These are phyloP conservation scores for Claviceps fusiformis DNA, from an alignment of 2,329 filamentous ascomycete species.

Conservation along the genomic window DNA sequence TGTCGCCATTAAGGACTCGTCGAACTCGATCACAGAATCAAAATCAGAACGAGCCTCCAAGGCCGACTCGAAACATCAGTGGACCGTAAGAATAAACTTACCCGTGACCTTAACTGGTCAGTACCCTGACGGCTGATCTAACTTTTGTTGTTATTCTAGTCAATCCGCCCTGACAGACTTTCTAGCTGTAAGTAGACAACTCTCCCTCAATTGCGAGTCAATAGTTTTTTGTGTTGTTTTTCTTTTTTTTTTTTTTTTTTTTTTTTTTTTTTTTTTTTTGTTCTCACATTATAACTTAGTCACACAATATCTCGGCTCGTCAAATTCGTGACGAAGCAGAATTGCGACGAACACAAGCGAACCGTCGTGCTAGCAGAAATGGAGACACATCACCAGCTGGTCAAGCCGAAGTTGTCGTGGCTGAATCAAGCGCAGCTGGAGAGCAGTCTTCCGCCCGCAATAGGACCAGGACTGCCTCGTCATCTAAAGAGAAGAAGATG, in stretches of 20 bases:
- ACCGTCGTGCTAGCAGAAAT: slow-evolving; percentile 10
- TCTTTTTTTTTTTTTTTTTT: no score
- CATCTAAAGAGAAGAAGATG: slow-evolving; percentile 27
- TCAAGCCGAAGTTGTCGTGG: slow-evolving; percentile 3
- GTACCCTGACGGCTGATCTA: background rate
- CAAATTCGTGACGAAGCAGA: slow-evolving; percentile 39
- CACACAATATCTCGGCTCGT: slow-evolving; percentile 56
- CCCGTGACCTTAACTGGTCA: background rate
- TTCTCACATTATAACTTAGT: slow-evolving; percentile 25
- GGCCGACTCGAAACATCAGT: slow-evolving; percentile 20
- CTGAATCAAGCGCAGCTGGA: slow-evolving; percentile 14
- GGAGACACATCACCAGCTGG: slow-evolving; percentile 10
- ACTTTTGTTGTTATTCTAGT: slow-evolving; percentile 12
- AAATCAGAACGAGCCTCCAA: slow-evolving; percentile 8
- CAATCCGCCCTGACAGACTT: slow-evolving; percentile 42
- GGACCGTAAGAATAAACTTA: slow-evolving; percentile 21
- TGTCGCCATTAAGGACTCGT: slow-evolving; percentile 4
- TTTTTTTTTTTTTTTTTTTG: background rate
- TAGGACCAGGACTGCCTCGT: slow-evolving; percentile 11
- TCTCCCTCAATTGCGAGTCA: background rate
- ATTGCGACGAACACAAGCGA: slow-evolving; percentile 29
- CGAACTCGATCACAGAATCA: slow-evolving; percentile 7
- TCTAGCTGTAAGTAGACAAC: slow-evolving; percentile 28
- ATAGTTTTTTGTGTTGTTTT: no score
- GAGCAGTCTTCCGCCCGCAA: slow-evolving; percentile 15